phyloP scores from a whole-genome alignment of 306 rosid species.

The Clitoria ternatea region DNA sequence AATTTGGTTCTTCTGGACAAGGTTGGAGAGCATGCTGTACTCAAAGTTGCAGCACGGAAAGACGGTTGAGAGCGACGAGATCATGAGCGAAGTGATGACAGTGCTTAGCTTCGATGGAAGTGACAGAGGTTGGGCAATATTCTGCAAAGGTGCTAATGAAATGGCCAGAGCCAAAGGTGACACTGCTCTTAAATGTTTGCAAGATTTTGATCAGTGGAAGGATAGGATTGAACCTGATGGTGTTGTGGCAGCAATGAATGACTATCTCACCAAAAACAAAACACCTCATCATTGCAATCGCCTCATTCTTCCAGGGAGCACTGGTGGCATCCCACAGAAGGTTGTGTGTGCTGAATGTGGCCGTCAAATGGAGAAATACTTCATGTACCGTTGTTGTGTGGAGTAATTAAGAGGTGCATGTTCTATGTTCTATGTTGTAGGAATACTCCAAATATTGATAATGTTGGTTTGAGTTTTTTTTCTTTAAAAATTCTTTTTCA shows the following conservation, averaged over 20 bases:
- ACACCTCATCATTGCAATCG: slow-evolving; percentile 73
- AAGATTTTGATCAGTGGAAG: slow-evolving; percentile 46
- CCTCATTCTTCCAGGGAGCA: slow-evolving; percentile 64
- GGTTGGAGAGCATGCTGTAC: slow-evolving; percentile 82
- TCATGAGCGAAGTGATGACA: slow-evolving; percentile 67
- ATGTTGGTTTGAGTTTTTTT: slow-evolving; percentile 12
- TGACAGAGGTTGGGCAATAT: slow-evolving; percentile 72
- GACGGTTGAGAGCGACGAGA: slow-evolving; percentile 48
- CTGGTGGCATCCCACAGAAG: slow-evolving; percentile 57
- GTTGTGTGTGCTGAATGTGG: slow-evolving; percentile 85
- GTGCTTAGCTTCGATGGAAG: slow-evolving; percentile 78
- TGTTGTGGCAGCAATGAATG: slow-evolving; percentile 37
- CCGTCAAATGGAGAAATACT: slow-evolving; percentile 81
- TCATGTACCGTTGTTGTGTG: slow-evolving; percentile 86
- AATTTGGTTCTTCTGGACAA: slow-evolving; percentile 84
- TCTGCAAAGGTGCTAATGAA: slow-evolving; percentile 46
- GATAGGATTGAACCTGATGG: slow-evolving; percentile 22
- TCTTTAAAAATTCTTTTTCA: too few relatives aligned
- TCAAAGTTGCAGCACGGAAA: slow-evolving; percentile 51
- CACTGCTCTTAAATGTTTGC: slow-evolving; percentile 30
- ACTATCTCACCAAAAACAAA: slow-evolving; percentile 33
- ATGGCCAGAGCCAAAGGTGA: slow-evolving; percentile 74
- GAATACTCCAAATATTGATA: too few relatives aligned
- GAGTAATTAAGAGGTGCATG: too few relatives aligned
- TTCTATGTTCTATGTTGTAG: too few relatives aligned